A percentile compares a stretch with the other conserved stretches of the same genome.
Conservation (phyloP, 202 grass and related monocot genomes). For the Dendrocalamus latiflorus region DNA sequence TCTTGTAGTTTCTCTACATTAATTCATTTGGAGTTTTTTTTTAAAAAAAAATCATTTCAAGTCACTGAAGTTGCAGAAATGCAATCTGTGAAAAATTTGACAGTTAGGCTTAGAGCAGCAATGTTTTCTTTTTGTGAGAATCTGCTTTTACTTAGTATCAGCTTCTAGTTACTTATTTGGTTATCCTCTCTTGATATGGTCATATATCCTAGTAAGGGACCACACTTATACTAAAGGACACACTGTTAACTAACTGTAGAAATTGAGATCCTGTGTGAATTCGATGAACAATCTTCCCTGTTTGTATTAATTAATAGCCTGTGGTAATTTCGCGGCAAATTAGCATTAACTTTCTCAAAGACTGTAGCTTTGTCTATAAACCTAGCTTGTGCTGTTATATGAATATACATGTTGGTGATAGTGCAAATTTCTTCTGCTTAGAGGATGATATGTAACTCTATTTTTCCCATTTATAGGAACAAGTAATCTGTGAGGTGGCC, state of each 20-base stretch:
- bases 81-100: not conserved
- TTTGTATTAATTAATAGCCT: not conserved
- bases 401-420: not conserved
- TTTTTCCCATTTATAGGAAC: conserved; percentile 37
- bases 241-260: conserved; percentile 16
- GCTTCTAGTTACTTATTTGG: not conserved
- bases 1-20: not conserved
- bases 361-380: not conserved
- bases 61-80: not conserved
- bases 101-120: not conserved
- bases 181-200: not conserved
- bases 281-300: not conserved
- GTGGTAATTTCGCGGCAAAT: not conserved
- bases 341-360: not conserved
- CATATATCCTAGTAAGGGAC: conserved; percentile 10
- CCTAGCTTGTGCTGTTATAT: conserved; percentile 2
- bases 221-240: not conserved
- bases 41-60: not conserved
- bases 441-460: not conserved
- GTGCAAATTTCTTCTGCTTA: not conserved
- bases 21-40: not conserved
- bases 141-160: not conserved
- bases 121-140: not conserved
- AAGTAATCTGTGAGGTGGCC: conserved; percentile 26
- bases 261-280: not conserved